Conservation (phyloP, 2,329 filamentous ascomycete genomes). For the Calonectria pseudoreteaudii region DNA sequence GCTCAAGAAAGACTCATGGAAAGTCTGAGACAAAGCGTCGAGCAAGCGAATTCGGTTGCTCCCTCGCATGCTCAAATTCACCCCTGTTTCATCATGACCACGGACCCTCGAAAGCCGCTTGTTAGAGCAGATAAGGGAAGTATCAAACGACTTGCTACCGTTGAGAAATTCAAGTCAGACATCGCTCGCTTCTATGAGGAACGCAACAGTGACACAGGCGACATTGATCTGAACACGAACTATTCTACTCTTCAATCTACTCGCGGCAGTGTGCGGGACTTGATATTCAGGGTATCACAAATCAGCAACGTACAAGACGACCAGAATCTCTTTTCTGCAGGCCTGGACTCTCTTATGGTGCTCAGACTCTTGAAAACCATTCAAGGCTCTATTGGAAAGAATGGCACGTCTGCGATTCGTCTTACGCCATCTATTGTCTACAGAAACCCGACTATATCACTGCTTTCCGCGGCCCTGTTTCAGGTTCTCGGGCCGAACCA, state of each 20-base stretch:
- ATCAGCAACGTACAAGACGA: neutral
- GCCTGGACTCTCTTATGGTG: neutral
- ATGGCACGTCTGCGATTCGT: no score
- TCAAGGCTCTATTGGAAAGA: neutral
- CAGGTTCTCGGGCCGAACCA: neutral
- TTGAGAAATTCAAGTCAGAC: neutral
- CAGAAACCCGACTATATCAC: neutral
- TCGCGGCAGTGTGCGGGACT: neutral
- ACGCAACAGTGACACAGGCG: neutral
- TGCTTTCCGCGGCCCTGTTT: neutral
- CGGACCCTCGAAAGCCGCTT: neutral
- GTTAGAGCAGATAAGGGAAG: neutral
- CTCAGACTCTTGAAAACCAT: neutral
- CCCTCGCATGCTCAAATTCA: neutral
- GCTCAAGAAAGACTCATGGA: neutral
- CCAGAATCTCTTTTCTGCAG: neutral
- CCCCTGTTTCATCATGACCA: neutral
- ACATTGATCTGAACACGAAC: neutral
- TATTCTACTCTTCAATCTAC: neutral
- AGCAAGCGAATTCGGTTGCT: neutral
- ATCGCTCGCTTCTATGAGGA: neutral
- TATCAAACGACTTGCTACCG: neutral
- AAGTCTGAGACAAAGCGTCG: neutral
- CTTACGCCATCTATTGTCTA: neutral
- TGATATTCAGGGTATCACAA: neutral